phyloP scores from a whole-genome alignment of 768 basidiomycete genomes.

The Lactarius trivialis region DNA sequence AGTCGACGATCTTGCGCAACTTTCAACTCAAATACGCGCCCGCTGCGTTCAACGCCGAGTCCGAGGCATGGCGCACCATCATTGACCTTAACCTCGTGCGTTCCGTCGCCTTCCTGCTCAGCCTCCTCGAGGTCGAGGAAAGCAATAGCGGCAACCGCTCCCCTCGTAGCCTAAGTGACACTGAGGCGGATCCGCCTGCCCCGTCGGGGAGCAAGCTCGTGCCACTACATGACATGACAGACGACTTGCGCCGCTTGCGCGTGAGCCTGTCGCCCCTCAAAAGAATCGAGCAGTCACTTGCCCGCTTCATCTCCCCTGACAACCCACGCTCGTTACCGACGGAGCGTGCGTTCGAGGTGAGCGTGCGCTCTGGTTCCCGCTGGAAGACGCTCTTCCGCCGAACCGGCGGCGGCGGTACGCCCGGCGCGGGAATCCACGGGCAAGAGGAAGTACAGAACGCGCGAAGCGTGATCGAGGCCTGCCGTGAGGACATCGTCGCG shows the following conservation, averaged over 20 bases:
- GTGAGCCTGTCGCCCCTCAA: conserved; percentile 48
- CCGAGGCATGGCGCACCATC: conserved; percentile 55
- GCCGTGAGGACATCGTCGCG: conserved; percentile 45
- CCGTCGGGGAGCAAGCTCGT: conserved; percentile 10
- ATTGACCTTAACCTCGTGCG: conserved; percentile 65
- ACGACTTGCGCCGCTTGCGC: conserved; percentile 40
- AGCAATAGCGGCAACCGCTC: conserved; percentile 2
- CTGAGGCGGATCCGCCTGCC: conserved; percentile 6
- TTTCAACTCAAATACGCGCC: conserved; percentile 59
- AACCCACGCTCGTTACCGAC: conserved; percentile 24
- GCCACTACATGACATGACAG: conserved; percentile 20
- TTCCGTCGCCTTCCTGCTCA: conserved; percentile 40
- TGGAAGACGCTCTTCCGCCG: conserved; percentile 44
- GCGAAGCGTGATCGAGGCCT: conserved; percentile 44
- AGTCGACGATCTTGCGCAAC: conserved; percentile 61
- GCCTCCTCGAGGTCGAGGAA: conserved; percentile 33
- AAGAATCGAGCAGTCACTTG: conserved; percentile 48
- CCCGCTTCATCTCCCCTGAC: conserved; percentile 36
- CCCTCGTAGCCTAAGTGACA: conserved; percentile 38
- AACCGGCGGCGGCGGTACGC: conserved; percentile 16
- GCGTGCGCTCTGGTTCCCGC: conserved; percentile 39
- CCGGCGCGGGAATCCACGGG: conserved; percentile 12
- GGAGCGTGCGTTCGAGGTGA: conserved; percentile 42
- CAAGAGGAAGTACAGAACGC: conserved; percentile 38
- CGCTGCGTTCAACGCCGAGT: conserved; percentile 50